Conservation (phyloP, 768 basidiomycete species). For the Pholiota molesta region DNA sequence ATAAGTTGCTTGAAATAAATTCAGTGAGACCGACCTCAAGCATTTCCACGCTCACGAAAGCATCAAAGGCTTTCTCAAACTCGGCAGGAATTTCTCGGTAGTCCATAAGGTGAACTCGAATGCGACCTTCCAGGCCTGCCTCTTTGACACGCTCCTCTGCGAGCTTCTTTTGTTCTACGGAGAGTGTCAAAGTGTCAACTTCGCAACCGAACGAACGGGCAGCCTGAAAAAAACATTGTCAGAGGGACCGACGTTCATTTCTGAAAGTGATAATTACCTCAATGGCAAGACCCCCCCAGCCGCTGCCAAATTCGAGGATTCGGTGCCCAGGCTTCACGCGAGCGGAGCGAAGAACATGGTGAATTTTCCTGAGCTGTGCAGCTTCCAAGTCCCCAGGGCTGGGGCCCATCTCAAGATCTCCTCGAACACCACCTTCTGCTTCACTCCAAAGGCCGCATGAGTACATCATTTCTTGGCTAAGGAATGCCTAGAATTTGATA, state of each 20-base stretch:
- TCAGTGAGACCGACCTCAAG: constrained; percentile 53
- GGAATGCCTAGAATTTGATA: constrained; percentile 56
- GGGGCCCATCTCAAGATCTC: constrained; percentile 62
- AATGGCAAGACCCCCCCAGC: constrained; percentile 94
- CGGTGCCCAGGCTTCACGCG: constrained; percentile 79
- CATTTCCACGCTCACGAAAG: constrained; percentile 82
- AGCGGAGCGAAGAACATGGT: constrained; percentile 76
- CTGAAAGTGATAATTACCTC: constrained; percentile 50
- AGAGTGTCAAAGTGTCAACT: constrained; percentile 89
- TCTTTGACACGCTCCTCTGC: constrained; percentile 82
- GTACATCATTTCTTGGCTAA: constrained; percentile 93
- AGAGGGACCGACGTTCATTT: not conserved
- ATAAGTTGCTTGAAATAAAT: constrained; percentile 29
- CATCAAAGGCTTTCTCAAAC: constrained; percentile 81
- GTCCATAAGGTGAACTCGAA: constrained; percentile 89
- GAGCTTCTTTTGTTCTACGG: constrained; percentile 82
- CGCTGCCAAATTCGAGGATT: constrained; percentile 88
- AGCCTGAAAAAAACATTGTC: constrained; percentile 44
- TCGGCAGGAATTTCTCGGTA: constrained; percentile 86
- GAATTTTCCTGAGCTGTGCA: constrained; percentile 84
- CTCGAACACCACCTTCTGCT: constrained; percentile 80
- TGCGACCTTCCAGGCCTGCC: constrained; percentile 68
- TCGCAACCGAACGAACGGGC: constrained; percentile 75
- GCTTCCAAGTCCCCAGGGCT: constrained; percentile 72
- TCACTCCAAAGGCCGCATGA: constrained; percentile 85